Percentiles rank a stretch among this genome's conserved stretches.
phyloP scores from a whole-genome alignment of 768 basidiomycete genomes.

The Serendipita sp. region DNA sequence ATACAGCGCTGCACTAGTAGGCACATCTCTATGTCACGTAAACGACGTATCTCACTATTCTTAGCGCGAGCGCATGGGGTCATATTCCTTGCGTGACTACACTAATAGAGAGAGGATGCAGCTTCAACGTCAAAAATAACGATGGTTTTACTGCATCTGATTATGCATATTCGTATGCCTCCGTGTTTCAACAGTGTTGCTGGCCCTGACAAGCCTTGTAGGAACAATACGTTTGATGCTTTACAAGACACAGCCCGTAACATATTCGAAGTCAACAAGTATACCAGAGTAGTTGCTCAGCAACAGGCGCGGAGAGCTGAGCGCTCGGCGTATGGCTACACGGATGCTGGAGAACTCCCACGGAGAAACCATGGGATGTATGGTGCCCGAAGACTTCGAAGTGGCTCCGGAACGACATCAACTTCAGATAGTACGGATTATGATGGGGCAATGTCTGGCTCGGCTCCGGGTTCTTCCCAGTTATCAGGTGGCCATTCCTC shows the following conservation, averaged over 20 bases:
- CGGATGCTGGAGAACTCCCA: background rate
- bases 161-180: constrained; percentile 73
- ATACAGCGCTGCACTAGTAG: constrained; percentile 85
- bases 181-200: constrained; percentile 7
- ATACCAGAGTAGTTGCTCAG: constrained; percentile 27
- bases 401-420: constrained; percentile 62
- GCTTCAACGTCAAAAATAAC: constrained; percentile 68
- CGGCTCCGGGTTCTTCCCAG: constrained; percentile 19
- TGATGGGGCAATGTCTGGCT: constrained; percentile 34
- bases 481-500: constrained; percentile 40
- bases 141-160: constrained; percentile 84
- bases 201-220: constrained; percentile 18
- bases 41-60: background rate
- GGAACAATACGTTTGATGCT: constrained; percentile 57
- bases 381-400: constrained; percentile 38
- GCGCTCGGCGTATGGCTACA: background rate
- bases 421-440: constrained; percentile 60
- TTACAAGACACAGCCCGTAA: constrained; percentile 64
- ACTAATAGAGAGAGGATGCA: constrained; percentile 78
- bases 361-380: constrained; percentile 8
- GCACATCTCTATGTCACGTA: constrained; percentile 16
- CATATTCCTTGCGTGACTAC: constrained; percentile 69
- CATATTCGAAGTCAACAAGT: constrained; percentile 68
- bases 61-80: constrained; percentile 76
- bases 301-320: constrained; percentile 28